Evolutionary conservation across 257 asterid species (phyloP).

Genomic region (Solanum paucissectum): DNA sequence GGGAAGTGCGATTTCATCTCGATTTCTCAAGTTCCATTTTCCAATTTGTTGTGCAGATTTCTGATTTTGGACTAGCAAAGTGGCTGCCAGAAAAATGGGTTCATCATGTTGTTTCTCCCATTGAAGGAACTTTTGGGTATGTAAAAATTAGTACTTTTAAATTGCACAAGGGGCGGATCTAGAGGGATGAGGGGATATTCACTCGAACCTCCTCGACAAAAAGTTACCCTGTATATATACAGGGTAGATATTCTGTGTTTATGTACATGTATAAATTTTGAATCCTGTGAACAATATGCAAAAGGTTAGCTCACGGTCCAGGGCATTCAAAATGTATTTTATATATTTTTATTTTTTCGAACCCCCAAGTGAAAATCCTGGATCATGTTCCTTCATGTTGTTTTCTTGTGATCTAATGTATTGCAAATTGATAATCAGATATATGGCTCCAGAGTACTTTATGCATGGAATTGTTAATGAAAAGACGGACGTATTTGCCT

Average conservation of each 20-base stretch:
- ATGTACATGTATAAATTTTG: not conserved
- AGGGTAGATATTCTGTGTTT: not conserved
- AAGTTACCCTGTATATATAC: not conserved
- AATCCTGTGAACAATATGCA: not conserved
- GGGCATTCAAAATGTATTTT: not conserved
- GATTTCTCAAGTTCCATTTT: not conserved
- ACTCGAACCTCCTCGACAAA: not conserved
- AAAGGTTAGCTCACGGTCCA: not conserved
- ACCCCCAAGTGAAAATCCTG: not conserved
- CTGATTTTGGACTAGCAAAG: constrained; percentile 92
- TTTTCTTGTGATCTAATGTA: not conserved
- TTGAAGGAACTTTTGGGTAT: constrained; percentile 98
- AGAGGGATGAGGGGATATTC: not conserved
- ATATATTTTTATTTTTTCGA: too few species aligned
- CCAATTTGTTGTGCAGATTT: constrained; percentile 45
- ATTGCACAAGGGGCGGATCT: not conserved
- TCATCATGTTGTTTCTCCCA: constrained; percentile 89
- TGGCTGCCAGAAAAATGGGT: constrained; percentile 95
- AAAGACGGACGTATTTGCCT: constrained; percentile 89
- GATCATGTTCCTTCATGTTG: not conserved
- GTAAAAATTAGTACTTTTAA: not conserved
- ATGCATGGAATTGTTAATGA: constrained; percentile 89
- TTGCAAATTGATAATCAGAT: constrained; percentile 24
- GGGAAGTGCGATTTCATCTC: not conserved
- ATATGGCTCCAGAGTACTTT: constrained; percentile 98